phyloP scores from a whole-genome alignment of 176 grass and related monocot genomes.

The Phoenix roebelenii region DNA sequence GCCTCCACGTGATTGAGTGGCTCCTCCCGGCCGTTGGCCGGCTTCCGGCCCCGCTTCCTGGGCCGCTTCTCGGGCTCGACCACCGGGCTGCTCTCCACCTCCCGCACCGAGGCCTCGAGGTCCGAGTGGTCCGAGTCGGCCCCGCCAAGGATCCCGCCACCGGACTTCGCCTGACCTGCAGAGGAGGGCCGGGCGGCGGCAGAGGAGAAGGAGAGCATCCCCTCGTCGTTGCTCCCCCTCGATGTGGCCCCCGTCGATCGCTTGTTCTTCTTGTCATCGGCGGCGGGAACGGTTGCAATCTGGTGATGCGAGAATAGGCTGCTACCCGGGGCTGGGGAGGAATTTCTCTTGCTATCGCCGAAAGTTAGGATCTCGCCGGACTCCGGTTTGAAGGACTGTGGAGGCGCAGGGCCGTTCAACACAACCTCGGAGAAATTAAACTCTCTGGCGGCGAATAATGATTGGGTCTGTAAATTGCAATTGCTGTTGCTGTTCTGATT shows the following conservation, averaged over 20 bases:
- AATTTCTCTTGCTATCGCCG: constrained; percentile 42
- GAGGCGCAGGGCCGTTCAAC: constrained; percentile 28
- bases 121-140: constrained; percentile 92
- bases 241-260: constrained; percentile 75
- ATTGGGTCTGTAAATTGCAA: constrained; percentile 17
- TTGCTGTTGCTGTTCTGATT: constrained; percentile 22
- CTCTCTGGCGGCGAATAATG: constrained; percentile 54
- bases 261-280: constrained; percentile 45
- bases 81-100: constrained; percentile 90
- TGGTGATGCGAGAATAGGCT: constrained; percentile 71
- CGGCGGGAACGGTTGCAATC: constrained; percentile 22
- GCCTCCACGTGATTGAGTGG: constrained; percentile 94
- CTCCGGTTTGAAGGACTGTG: constrained; percentile 74
- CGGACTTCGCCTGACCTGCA: constrained; percentile 5
- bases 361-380: constrained; percentile 78
- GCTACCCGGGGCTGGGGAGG: constrained; percentile 38
- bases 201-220: constrained; percentile 88
- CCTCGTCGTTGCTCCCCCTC: constrained; percentile 63
- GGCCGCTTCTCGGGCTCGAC: constrained; percentile 89
- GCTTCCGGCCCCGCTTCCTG: constrained; percentile 84
- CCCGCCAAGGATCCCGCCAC: constrained; percentile 38
- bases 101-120: constrained; percentile 64
- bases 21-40: constrained; percentile 92
- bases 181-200: constrained; percentile 40
- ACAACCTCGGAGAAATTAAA: constrained; percentile 74